phyloP scores from a whole-genome alignment of 495 filamentous ascomycete genomes.

The Clohesyomyces aquaticus region DNA sequence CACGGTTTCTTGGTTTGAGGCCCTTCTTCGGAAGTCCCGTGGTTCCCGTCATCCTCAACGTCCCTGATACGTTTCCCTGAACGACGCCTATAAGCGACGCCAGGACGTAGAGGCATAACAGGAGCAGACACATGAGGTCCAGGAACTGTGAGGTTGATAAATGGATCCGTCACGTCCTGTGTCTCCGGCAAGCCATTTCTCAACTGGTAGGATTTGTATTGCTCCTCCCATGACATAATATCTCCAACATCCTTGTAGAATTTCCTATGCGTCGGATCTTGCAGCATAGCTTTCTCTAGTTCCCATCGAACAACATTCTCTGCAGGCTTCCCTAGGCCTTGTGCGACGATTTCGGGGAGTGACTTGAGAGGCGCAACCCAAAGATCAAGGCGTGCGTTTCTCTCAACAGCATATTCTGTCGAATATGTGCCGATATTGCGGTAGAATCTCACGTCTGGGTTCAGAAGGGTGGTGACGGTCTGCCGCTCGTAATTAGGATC shows the following conservation, averaged over 20 bases:
- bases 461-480: slow-evolving; percentile 50
- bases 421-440: not conserved
- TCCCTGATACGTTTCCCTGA: not conserved
- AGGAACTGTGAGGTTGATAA: slow-evolving; percentile 1
- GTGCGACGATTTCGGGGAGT: slow-evolving; percentile 14
- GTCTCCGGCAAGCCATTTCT: not conserved
- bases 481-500: slow-evolving; percentile 10
- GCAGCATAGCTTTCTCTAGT: not conserved
- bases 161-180: not conserved
- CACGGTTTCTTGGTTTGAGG: not conserved
- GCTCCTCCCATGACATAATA: slow-evolving; percentile 9
- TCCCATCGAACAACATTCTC: not conserved
- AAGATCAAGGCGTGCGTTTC: slow-evolving; percentile 5
- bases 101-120: not conserved
- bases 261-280: not conserved
- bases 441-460: slow-evolving; percentile 50
- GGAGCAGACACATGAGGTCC: not conserved
- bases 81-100: not conserved
- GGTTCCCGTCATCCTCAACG: not conserved
- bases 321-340: slow-evolving; percentile 9
- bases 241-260: slow-evolving; percentile 11
- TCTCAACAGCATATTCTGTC: slow-evolving; percentile 9
- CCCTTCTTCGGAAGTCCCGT: not conserved
- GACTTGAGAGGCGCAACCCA: not conserved
- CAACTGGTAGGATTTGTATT: not conserved